A percentile compares a stretch with the other conserved stretches of the same genome.
Evolutionary conservation across 306 rosid genomes (phyloP).

Genomic region (Fragaria nilgerrensis): DNA sequence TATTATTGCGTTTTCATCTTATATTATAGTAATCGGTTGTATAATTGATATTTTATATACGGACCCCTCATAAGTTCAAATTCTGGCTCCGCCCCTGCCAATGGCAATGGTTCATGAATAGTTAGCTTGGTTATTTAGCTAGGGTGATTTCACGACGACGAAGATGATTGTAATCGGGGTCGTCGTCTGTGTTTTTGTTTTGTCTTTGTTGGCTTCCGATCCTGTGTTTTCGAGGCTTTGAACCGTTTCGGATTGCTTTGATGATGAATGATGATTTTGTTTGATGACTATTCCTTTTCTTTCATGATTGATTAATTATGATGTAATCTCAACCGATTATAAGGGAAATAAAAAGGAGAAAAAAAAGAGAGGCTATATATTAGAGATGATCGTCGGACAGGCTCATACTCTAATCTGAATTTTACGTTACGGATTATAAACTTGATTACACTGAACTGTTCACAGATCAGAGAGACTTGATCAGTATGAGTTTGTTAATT

Average conservation of each 20-base stretch:
- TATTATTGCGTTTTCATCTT: too few relatives aligned
- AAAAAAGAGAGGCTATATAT: too few relatives aligned
- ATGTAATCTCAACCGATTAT: neutral
- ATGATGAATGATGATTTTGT: neutral
- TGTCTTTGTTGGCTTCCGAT: constrained; percentile 12
- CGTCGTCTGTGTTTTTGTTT: neutral
- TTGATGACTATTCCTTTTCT: neutral
- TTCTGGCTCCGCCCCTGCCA: too few relatives aligned
- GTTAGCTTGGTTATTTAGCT: neutral
- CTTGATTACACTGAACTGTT: neutral
- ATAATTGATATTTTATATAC: too few relatives aligned
- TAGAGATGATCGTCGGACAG: too few relatives aligned
- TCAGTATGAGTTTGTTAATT: neutral
- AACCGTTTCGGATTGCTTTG: constrained; percentile 22
- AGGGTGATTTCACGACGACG: neutral
- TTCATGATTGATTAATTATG: neutral
- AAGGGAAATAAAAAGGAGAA: neutral
- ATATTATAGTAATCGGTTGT: too few relatives aligned
- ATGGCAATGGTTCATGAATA: neutral
- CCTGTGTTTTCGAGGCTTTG: constrained; percentile 12
- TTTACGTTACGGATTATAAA: too few relatives aligned
- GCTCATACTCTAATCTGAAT: too few relatives aligned
- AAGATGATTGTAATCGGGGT: neutral
- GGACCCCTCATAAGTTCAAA: too few relatives aligned
- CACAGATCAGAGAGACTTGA: neutral